Evolutionary conservation across 164 flowering plant genomes (phyloP).

Genomic region (Magnolia sinica): DNA sequence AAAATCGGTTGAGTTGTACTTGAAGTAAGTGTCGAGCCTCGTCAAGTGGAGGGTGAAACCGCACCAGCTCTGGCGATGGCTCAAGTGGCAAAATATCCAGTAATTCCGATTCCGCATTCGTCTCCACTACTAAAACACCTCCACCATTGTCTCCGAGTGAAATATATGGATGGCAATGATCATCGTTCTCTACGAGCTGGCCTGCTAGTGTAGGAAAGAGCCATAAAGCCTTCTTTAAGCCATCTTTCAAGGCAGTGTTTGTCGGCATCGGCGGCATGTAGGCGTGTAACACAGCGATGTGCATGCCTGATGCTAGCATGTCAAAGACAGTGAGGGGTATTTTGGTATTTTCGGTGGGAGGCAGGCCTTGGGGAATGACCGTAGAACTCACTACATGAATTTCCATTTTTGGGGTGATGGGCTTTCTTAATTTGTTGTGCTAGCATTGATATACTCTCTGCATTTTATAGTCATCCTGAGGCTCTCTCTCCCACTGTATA

Average conservation of each 20-base stretch:
- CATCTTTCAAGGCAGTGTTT: not conserved
- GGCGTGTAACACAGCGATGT: not conserved
- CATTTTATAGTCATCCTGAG: too few species aligned
- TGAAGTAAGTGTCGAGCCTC: not conserved
- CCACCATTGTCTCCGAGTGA: not conserved
- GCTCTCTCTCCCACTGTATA: too few species aligned
- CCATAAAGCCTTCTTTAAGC: not conserved
- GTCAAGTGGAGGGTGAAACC: not conserved
- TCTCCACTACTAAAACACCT: too few species aligned
- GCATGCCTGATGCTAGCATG: not conserved
- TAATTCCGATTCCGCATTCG: too few species aligned
- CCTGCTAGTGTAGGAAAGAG: not conserved
- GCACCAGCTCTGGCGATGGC: not conserved
- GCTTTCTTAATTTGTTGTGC: too few species aligned
- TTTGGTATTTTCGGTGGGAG: too few species aligned
- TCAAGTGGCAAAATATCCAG: too few species aligned
- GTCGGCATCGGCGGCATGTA: not conserved
- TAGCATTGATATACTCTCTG: too few species aligned
- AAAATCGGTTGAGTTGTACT: too few species aligned
- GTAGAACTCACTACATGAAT: too few species aligned
- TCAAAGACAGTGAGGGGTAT: constrained; percentile 2
- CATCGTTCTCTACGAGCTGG: too few species aligned
- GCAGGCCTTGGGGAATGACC: too few species aligned
- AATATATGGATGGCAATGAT: not conserved
- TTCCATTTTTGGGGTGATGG: not conserved